These are phyloP conservation scores for Magnaporthales sp. DNA, from an alignment of 2,329 filamentous ascomycete species.

Conservation along the genomic window DNA sequence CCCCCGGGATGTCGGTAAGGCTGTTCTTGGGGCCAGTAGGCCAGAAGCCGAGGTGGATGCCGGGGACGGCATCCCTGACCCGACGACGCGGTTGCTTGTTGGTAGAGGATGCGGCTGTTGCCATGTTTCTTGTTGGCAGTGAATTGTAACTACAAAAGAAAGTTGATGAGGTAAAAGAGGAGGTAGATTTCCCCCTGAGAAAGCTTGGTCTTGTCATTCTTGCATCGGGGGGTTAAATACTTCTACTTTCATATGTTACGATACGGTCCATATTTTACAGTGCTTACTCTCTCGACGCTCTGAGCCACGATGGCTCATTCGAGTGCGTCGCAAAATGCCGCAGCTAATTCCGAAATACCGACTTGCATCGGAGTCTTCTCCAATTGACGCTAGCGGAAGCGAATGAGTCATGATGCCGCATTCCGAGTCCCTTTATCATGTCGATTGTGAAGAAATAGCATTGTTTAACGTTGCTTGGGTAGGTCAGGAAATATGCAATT, in stretches of 20 bases:
- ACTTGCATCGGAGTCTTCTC: neutral
- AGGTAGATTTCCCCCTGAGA: neutral
- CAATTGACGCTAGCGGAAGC: neutral
- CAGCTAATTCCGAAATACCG: neutral
- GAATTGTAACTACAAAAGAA: neutral
- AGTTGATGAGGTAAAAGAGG: neutral
- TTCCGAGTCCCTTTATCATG: too few species aligned
- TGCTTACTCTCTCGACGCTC: neutral
- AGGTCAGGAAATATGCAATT: too few species aligned
- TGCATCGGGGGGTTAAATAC: neutral
- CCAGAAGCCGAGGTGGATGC: slow-evolving; percentile 33
- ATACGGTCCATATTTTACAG: neutral
- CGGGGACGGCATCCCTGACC: slow-evolving; percentile 34
- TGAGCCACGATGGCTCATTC: neutral
- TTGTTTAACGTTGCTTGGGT: too few species aligned
- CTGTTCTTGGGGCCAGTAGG: slow-evolving; percentile 36
- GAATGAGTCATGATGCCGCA: too few species aligned
- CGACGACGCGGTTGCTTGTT: slow-evolving; percentile 17
- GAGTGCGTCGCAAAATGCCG: neutral
- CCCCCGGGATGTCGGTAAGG: slow-evolving; percentile 40
- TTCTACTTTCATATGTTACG: neutral
- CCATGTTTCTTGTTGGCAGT: neutral
- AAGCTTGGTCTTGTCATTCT: neutral
- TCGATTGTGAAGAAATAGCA: too few species aligned
- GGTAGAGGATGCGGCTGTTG: slow-evolving; percentile 31